A percentile compares a stretch with the other conserved stretches of the same genome.
These are phyloP conservation scores for Asclepias syriaca DNA, from an alignment of 257 asterid species.

Conservation along the genomic window DNA sequence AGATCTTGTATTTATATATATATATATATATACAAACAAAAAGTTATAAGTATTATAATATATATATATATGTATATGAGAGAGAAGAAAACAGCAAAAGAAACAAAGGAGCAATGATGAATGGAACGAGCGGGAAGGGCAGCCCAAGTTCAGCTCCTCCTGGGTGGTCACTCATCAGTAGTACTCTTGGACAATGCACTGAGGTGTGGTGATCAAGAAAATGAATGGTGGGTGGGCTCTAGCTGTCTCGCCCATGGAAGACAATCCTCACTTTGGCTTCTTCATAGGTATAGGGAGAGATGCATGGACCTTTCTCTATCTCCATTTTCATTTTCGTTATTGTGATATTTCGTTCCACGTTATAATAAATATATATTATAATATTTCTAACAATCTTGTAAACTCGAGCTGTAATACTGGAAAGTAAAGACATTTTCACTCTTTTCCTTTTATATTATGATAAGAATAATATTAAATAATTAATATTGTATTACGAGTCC, in stretches of 20 bases:
- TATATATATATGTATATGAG: not conserved
- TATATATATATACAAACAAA: too few relatives aligned
- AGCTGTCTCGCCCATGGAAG: constrained; percentile 46
- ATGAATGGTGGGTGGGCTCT: constrained; percentile 31
- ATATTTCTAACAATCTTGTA: too few relatives aligned
- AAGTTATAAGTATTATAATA: too few relatives aligned
- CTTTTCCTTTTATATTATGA: too few relatives aligned
- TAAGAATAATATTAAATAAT: too few relatives aligned
- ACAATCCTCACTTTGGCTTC: constrained; percentile 34
- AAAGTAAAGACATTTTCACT: too few relatives aligned
- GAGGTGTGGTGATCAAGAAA: constrained; percentile 8
- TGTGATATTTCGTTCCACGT: too few relatives aligned
- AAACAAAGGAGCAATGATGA: constrained; percentile 10
- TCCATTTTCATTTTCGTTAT: accelerated
- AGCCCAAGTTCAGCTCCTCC: not conserved
- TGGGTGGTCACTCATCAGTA: not conserved
- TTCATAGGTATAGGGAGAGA: constrained; percentile 6
- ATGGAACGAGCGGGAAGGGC: constrained; percentile 9
- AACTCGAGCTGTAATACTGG: too few relatives aligned
- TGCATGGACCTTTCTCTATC: not conserved
- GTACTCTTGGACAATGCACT: not conserved
- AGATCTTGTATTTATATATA: not conserved
- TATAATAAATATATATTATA: too few relatives aligned
- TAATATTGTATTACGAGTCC: too few relatives aligned
- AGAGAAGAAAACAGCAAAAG: not conserved